Conservation (phyloP, 495 filamentous ascomycete species). For the Tuber brumale region DNA sequence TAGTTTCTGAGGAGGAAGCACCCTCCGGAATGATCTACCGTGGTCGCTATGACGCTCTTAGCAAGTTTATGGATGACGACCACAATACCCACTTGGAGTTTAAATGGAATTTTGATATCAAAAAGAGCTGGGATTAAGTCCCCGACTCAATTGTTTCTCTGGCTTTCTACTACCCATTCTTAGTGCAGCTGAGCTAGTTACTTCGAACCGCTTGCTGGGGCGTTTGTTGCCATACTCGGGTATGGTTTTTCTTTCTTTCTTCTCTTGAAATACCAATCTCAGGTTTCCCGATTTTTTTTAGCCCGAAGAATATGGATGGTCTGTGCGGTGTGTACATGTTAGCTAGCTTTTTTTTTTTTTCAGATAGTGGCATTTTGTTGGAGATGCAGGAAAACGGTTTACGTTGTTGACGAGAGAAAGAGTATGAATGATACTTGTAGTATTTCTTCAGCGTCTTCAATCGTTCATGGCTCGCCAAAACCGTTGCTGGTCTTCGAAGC, state of each 20-base stretch:
- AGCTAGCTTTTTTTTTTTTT: not conserved
- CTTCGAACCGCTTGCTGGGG: conserved; percentile 26
- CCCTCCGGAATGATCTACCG: conserved; percentile 81
- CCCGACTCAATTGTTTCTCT: conserved; percentile 11
- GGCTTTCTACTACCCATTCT: conserved; percentile 6
- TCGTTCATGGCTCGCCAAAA: not conserved
- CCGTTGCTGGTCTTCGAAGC: not conserved
- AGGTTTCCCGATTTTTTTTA: conserved; percentile 3
- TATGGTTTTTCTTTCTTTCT: not conserved
- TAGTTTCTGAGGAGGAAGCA: conserved; percentile 83
- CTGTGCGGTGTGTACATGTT: not conserved
- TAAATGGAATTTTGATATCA: conserved; percentile 89
- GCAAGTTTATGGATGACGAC: conserved; percentile 90
- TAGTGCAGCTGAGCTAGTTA: conserved; percentile 23
- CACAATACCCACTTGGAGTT: conserved; percentile 76
- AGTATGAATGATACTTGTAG: not conserved
- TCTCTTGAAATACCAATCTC: conserved; percentile 13
- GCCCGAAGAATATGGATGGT: not conserved
- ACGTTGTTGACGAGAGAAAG: not conserved
- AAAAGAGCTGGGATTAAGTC: conserved; percentile 75
- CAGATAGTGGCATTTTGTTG: not conserved
- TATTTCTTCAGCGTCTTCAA: not conserved
- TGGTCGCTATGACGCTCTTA: conserved; percentile 76
- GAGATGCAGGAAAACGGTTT: not conserved
- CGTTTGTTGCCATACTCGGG: conserved; percentile 13